phyloP scores from a whole-genome alignment of 1,139 yeast species.

The Groenewaldozyma sp. region DNA sequence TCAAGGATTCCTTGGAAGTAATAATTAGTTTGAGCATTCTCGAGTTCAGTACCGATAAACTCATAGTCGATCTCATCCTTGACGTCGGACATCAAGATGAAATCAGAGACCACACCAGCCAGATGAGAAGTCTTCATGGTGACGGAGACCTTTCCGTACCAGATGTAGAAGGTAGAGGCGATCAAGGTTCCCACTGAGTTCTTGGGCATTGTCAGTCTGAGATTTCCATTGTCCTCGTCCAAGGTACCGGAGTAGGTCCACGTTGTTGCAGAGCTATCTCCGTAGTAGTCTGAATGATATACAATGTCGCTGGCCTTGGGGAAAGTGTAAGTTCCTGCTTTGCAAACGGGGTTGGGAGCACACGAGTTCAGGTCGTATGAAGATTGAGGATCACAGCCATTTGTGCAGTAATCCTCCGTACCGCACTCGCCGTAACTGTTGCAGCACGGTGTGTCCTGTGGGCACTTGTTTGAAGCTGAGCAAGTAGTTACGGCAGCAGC shows the following conservation, averaged over 20 bases:
- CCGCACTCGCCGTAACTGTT: constrained; percentile 76
- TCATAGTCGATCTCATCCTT: constrained; percentile 90
- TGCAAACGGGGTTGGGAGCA: constrained; percentile 53
- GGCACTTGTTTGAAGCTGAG: constrained; percentile 36
- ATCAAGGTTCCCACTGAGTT: constrained; percentile 68
- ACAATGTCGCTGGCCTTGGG: constrained; percentile 26
- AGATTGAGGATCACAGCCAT: constrained; percentile 67
- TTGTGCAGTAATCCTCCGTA: constrained; percentile 65
- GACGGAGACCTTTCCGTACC: constrained; percentile 80
- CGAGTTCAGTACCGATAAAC: constrained; percentile 67
- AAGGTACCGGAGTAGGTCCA: constrained; percentile 74
- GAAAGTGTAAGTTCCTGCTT: constrained; percentile 23
- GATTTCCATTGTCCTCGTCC: constrained; percentile 42
- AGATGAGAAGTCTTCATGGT: constrained; percentile 64
- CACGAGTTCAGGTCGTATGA: constrained; percentile 55
- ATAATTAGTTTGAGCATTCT: constrained; percentile 64
- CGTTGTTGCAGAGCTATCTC: constrained; percentile 56
- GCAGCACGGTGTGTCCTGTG: constrained; percentile 67
- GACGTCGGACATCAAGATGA: constrained; percentile 73
- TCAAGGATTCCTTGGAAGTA: constrained; percentile 67
- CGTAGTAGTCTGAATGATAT: constrained; percentile 46
- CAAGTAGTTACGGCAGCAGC: constrained; percentile 5
- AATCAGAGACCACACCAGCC: constrained; percentile 76
- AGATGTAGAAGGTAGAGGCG: constrained; percentile 68
- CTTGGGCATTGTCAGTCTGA: constrained; percentile 71